Percentiles rank a stretch among this genome's conserved stretches.
These are phyloP conservation scores for Elongisporangium undulatum DNA, from an alignment of 352 stramenopile species.

Conservation along the genomic window DNA sequence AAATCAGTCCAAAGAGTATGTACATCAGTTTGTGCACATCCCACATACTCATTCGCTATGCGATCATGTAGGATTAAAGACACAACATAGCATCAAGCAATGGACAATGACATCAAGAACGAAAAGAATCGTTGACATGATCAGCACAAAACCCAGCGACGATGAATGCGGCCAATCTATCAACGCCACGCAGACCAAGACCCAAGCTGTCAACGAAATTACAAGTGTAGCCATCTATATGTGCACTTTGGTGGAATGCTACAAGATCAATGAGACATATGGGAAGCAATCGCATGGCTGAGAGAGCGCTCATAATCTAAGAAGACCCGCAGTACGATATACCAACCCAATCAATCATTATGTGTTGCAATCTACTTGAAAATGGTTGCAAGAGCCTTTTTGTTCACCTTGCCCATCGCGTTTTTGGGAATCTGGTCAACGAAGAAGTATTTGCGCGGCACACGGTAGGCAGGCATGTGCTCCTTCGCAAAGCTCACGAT, in stretches of 20 bases:
- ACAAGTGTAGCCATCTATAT: slow-evolving; percentile 30
- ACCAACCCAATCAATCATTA: background rate
- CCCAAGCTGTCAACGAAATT: slow-evolving; percentile 26
- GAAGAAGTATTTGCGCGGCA: slow-evolving; percentile 70
- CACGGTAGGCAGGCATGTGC: slow-evolving; percentile 81
- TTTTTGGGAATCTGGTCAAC: slow-evolving; percentile 88
- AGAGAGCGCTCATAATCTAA: background rate
- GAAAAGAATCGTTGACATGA: slow-evolving; percentile 21
- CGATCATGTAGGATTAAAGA: slow-evolving; percentile 1
- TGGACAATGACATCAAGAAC: slow-evolving; percentile 37
- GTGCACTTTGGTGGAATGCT: slow-evolving; percentile 40
- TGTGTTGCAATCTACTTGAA: slow-evolving; percentile 11
- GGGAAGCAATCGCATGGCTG: slow-evolving; percentile 6
- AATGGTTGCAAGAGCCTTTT: slow-evolving; percentile 74
- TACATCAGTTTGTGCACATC: background rate
- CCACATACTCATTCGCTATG: background rate
- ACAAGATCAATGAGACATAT: slow-evolving; percentile 35
- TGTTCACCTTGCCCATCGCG: slow-evolving; percentile 94
- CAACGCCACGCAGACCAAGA: slow-evolving; percentile 11
- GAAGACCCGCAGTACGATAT: background rate
- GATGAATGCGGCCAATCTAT: slow-evolving; percentile 1
- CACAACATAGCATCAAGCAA: slow-evolving; percentile 16
- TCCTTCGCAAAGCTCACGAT: slow-evolving; percentile 51
- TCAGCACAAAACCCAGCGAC: slow-evolving; percentile 9
- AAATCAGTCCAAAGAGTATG: background rate